These are phyloP conservation scores for Fremontodendron californicum DNA, from an alignment of 345 rosid species.

Conservation along the genomic window DNA sequence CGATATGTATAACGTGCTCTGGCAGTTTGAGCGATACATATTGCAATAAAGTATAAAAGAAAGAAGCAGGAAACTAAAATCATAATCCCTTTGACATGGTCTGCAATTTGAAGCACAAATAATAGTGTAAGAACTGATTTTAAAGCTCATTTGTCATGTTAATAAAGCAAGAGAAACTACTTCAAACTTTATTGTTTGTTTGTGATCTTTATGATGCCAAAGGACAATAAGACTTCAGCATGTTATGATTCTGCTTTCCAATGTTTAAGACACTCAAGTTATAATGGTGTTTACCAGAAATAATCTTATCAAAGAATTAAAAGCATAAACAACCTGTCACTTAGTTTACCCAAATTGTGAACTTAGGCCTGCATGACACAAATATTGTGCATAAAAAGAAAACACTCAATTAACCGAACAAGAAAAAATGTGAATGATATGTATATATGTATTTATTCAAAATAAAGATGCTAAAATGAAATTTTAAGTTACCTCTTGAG, in stretches of 20 bases:
- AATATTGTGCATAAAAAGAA: neutral
- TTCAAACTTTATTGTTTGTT: neutral
- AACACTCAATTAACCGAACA: neutral
- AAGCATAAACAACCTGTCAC: constrained; percentile 1
- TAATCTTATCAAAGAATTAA: neutral
- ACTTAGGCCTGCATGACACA: constrained; percentile 4
- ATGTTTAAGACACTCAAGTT: neutral
- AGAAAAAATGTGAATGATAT: neutral
- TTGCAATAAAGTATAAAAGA: neutral
- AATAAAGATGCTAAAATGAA: neutral
- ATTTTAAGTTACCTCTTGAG: constrained; percentile 54
- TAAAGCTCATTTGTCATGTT: neutral
- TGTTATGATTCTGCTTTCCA: neutral
- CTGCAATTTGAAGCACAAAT: neutral
- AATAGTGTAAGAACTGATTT: neutral
- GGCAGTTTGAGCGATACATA: neutral
- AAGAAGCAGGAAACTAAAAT: neutral
- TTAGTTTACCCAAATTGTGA: neutral
- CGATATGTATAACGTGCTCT: neutral
- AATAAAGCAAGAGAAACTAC: constrained; percentile 1
- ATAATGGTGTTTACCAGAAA: neutral
- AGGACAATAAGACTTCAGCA: neutral
- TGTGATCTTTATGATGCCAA: neutral
- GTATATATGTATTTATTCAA: neutral
- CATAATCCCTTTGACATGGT: neutral